phyloP scores from a whole-genome alignment of 805 yeast species.

The Lachancea sp. region DNA sequence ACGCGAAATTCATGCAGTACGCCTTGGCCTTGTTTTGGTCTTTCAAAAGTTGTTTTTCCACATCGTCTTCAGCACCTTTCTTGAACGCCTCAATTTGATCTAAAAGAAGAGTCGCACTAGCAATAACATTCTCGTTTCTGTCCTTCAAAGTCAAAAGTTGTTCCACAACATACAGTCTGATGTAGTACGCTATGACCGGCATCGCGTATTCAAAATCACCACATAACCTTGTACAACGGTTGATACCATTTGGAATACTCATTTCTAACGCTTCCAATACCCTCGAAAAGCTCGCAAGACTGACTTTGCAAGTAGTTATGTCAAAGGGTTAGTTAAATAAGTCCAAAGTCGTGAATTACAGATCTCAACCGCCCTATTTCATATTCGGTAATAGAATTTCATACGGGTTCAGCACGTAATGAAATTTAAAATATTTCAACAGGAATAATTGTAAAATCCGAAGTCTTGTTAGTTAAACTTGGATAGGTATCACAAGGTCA shows the following conservation, averaged over 20 bases:
- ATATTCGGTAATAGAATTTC: too few relatives aligned
- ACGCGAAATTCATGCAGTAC: slow-evolving; percentile 52
- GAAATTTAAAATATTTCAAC: too few relatives aligned
- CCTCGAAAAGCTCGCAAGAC: too few relatives aligned
- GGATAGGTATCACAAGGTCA: too few relatives aligned
- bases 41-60: slow-evolving; percentile 38
- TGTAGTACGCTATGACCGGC: slow-evolving; percentile 28
- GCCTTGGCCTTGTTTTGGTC: slow-evolving; percentile 55
- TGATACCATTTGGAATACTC: slow-evolving; percentile 1
- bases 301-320: too few relatives aligned
- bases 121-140: slow-evolving; percentile 48
- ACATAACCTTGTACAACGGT: slow-evolving; percentile 1
- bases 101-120: slow-evolving; percentile 53
- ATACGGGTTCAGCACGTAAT: too few relatives aligned
- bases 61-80: slow-evolving; percentile 34
- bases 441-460: too few relatives aligned
- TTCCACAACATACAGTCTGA: slow-evolving; percentile 61
- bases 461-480: too few relatives aligned
- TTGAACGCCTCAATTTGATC: slow-evolving; percentile 65
- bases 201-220: slow-evolving; percentile 9
- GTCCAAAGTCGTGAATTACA: too few relatives aligned
- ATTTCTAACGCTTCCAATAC: too few relatives aligned
- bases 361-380: too few relatives aligned
- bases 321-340: too few relatives aligned
- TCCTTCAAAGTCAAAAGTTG: slow-evolving; percentile 60